Conservation (phyloP, 495 filamentous ascomycete genomes). For the Neurospora cerealis region DNA sequence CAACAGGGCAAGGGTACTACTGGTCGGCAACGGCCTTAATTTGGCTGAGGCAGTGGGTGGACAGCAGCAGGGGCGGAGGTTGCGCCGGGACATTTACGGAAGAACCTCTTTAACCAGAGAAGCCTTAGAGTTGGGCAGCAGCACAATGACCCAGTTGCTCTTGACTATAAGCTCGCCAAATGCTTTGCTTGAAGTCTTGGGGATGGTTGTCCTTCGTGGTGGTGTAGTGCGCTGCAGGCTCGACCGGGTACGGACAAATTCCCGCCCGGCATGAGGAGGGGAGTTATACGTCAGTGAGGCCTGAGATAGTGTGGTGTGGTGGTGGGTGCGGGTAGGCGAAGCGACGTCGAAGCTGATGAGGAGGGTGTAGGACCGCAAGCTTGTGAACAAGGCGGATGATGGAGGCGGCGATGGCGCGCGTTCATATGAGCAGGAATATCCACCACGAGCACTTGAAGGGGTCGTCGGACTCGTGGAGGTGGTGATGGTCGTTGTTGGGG, state of each 20-base stretch:
- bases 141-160: neutral
- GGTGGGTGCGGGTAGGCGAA: neutral
- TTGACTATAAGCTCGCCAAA: neutral
- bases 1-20: neutral
- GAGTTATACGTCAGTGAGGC: neutral
- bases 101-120: neutral
- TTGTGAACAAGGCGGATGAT: neutral
- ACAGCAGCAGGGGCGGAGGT: neutral
- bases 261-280: neutral
- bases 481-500: neutral
- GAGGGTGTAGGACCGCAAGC: neutral
- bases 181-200: neutral
- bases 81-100: neutral
- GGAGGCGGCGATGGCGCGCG: neutral
- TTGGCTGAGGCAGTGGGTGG: neutral
- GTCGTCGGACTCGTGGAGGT: neutral
- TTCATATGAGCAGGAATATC: neutral
- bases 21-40: neutral
- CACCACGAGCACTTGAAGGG: neutral
- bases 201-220: neutral
- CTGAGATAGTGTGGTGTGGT: neutral
- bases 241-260: neutral
- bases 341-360: neutral
- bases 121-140: neutral
- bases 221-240: neutral